Evolutionary conservation across 805 yeast species (phyloP), one percentile per base, ranked within the genome.

Genomic region (Danielia reshetovae): DNA sequence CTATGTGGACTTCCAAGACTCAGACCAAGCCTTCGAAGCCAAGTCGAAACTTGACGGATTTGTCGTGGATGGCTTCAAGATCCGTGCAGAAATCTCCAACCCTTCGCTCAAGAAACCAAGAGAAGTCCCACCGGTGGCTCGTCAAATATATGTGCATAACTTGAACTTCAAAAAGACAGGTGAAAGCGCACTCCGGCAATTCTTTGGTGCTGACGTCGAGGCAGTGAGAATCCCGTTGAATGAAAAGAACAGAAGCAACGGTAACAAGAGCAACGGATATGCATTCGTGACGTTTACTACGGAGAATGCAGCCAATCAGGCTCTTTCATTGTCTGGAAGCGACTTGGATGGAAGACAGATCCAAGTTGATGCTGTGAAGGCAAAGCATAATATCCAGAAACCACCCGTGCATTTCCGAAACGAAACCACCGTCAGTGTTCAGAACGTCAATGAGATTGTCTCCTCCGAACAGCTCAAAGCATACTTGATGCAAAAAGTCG

Each of bases 71-170:
- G 39, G 38, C 7, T 72, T 62, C 39, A 56, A 51, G 12, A 42
- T 85, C 13, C 64, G 73, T 0, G 89, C 79, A 0, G 77, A 77
- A 40, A 51, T 79, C 2, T 84, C 94, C 0, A 74, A 77, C 43
- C 86, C 88, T 0, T 24, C 44, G 3, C 48, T 65, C 7, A 59
- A 60, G 11, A 69, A 57, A 36, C 36, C 47, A 27, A 39, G 31
- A 22, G 40, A 28, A 7, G 24, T 23, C 7, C 38, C 35, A 3
- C 32, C 41, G 7, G 54, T 79, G 23, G 18, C 36, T 6, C 35
- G 29, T 6, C 86, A 83, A 47, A 48, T 83, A 0, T 68, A 70
- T 39, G 62, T 84, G 2, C 67, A 70, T 12, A 75, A 75, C 25
- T 49, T 84, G 10, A 74, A 79, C 36, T 72, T 72, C 39, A 49